Percentiles rank a stretch among this genome's conserved stretches.
phyloP scores from a whole-genome alignment of 352 stramenopile genomes.

The Phytophthora quininea region DNA sequence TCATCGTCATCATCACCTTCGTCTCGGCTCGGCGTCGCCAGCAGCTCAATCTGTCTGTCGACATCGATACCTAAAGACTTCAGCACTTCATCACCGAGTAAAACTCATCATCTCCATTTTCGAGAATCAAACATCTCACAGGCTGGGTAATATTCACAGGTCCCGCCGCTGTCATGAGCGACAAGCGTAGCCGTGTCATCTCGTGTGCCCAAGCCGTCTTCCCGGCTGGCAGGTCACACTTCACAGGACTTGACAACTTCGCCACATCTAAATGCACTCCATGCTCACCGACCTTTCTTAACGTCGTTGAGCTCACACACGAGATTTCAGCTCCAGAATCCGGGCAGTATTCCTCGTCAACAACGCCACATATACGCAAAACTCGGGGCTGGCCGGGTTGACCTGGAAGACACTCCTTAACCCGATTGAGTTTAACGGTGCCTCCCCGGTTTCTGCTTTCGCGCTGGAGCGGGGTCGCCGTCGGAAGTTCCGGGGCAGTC shows the following conservation, averaged over 20 bases:
- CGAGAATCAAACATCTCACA: slow-evolving; percentile 13
- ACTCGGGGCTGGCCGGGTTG: background rate
- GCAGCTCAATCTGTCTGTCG: slow-evolving; percentile 12
- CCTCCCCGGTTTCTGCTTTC: slow-evolving; percentile 10
- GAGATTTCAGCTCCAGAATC: slow-evolving; percentile 18
- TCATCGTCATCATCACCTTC: slow-evolving; percentile 18
- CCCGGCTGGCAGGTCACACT: slow-evolving; percentile 15
- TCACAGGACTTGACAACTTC: slow-evolving; percentile 1
- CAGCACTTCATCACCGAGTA: slow-evolving; percentile 20
- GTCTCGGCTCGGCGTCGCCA: slow-evolving; percentile 3
- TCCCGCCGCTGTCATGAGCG: slow-evolving; percentile 7
- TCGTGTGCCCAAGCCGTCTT: slow-evolving; percentile 4
- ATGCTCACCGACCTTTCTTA: slow-evolving; percentile 9
- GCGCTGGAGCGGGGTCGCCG: background rate
- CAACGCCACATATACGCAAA: slow-evolving; percentile 9
- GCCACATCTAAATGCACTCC: slow-evolving; percentile 2
- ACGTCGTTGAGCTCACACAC: slow-evolving; percentile 20
- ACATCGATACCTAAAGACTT: slow-evolving; percentile 16
- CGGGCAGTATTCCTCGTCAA: slow-evolving; percentile 12
- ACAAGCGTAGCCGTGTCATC: slow-evolving; percentile 3
- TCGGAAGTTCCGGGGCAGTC: slow-evolving; percentile 1
- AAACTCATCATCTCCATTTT: slow-evolving; percentile 14
- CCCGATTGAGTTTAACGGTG: slow-evolving; percentile 15
- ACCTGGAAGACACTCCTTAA: slow-evolving; percentile 12
- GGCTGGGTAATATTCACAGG: slow-evolving; percentile 15